phyloP scores from a whole-genome alignment of 169 alveolate species.

The Theileria sp. region DNA sequence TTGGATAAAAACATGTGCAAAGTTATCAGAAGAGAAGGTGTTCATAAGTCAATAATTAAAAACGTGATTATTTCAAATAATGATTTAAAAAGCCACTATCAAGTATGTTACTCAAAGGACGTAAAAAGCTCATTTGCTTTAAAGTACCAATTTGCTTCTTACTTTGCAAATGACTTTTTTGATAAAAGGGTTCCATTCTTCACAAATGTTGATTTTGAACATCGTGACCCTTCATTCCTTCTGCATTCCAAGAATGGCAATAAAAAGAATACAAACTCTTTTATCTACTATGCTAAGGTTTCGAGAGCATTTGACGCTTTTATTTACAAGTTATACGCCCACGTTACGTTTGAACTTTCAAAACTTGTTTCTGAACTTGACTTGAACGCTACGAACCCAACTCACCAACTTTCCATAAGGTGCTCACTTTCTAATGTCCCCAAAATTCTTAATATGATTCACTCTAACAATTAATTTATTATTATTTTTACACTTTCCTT shows the following conservation, averaged over 20 bases:
- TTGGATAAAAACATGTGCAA: background rate
- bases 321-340: background rate
- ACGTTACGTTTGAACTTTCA: background rate
- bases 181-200: background rate
- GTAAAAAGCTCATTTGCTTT: background rate
- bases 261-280: background rate
- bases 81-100: background rate
- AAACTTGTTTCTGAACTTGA: background rate
- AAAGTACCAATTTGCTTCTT: slow-evolving; percentile 9
- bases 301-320: slow-evolving; percentile 8
- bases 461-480: background rate
- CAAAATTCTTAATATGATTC: background rate
- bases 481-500: background rate
- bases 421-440: background rate
- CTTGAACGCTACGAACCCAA: background rate
- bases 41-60: background rate
- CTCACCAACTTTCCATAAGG: background rate
- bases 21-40: background rate
- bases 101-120: background rate
- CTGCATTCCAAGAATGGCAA: background rate
- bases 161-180: background rate
- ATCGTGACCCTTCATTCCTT: slow-evolving; percentile 2
- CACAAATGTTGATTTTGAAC: background rate
- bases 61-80: background rate
- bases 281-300: background rate